Evolutionary conservation across 225 moss, liverwort and hornwort species (phyloP).

Genomic region (Climacium dendroides): DNA sequence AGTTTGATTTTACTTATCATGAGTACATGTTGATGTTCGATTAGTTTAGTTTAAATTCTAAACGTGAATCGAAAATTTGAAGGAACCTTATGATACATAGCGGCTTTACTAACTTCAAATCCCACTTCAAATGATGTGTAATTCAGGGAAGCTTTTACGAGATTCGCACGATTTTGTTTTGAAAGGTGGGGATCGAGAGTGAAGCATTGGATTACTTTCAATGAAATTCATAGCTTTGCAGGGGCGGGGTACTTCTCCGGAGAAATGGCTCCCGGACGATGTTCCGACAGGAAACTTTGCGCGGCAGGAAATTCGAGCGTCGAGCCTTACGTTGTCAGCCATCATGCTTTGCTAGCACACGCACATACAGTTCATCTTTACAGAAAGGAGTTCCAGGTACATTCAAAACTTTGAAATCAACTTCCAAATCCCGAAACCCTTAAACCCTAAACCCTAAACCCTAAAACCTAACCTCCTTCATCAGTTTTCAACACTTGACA

Average conservation of each 20-base stretch:
- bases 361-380: background rate
- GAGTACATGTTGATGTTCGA: background rate
- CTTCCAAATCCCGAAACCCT: background rate
- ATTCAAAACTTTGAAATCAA: too few relatives aligned
- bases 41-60: too few relatives aligned
- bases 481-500: background rate
- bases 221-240: slow-evolving; percentile 48
- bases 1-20: background rate
- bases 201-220: slow-evolving; percentile 81
- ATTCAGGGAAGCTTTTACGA: background rate
- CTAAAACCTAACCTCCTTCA: background rate
- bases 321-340: background rate
- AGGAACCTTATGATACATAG: background rate
- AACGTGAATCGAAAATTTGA: too few relatives aligned
- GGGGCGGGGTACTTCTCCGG: background rate
- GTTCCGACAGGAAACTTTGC: background rate
- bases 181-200: slow-evolving; percentile 27
- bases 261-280: background rate
- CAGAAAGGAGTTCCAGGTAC: slow-evolving; percentile 14
- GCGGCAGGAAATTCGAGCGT: background rate
- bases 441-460: background rate
- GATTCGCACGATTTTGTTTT: background rate
- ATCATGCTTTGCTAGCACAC: slow-evolving; percentile 15
- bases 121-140: background rate
- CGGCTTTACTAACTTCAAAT: background rate